Percentiles rank a stretch among this genome's conserved stretches.
phyloP scores from a whole-genome alignment of 495 filamentous ascomycete genomes.

The Aspergillus baeticus region DNA sequence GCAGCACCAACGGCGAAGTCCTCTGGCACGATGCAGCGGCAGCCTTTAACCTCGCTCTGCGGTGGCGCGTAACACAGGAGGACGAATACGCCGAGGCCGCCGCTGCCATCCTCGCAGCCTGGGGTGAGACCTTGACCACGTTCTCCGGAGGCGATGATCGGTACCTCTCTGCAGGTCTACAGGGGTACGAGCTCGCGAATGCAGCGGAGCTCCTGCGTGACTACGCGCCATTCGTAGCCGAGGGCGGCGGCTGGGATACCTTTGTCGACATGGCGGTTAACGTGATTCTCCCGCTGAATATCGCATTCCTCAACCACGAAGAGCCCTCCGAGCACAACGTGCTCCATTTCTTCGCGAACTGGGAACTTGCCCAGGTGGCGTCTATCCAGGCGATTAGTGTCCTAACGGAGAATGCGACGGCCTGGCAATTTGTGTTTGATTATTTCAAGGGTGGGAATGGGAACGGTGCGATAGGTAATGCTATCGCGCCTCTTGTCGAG shows the following conservation, averaged over 20 bases:
- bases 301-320: conserved; percentile 30
- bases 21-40: too few relatives aligned
- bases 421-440: conserved; percentile 31
- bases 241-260: conserved; percentile 21
- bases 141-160: conserved; percentile 35
- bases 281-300: conserved; percentile 37
- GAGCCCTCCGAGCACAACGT: conserved; percentile 18
- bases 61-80: too few relatives aligned
- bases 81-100: too few relatives aligned
- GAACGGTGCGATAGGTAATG: conserved; percentile 34
- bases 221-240: conserved; percentile 19
- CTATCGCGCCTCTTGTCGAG: conserved; percentile 25
- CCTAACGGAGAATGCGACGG: conserved; percentile 39
- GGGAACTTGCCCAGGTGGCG: conserved; percentile 45
- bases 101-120: conserved; percentile 33
- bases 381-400: conserved; percentile 39
- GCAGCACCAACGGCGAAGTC: too few relatives aligned
- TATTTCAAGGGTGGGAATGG: conserved; percentile 38
- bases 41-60: too few relatives aligned
- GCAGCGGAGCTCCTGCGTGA: conserved; percentile 41
- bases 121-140: conserved; percentile 32
- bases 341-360: conserved; percentile 45
- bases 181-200: conserved; percentile 48
- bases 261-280: conserved; percentile 25
- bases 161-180: conserved; percentile 42